Conservation (phyloP, 1,139 yeast species). For the Suhomyces coccinellae region DNA sequence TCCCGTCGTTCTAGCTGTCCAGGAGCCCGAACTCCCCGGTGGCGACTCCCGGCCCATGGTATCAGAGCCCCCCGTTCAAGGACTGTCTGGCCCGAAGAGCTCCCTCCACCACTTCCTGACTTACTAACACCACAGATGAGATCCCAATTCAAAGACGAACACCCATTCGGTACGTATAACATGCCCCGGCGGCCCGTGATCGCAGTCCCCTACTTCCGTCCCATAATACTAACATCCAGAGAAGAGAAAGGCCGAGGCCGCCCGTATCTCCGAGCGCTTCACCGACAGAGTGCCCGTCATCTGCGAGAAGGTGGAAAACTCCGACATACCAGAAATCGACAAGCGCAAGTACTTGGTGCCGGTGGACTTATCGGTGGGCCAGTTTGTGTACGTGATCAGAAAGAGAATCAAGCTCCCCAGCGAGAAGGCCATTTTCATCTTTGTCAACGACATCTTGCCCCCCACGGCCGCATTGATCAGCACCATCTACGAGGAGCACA, state of each 20-base stretch:
- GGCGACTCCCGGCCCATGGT: background rate
- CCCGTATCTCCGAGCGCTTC: conserved; percentile 86
- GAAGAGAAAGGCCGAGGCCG: conserved; percentile 94
- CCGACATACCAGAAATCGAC: conserved; percentile 94
- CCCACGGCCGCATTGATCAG: conserved; percentile 98
- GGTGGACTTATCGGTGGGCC: conserved; percentile 94
- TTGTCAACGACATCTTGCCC: conserved; percentile 93
- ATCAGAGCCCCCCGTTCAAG: no score
- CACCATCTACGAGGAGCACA: conserved; percentile 91
- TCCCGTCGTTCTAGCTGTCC: background rate
- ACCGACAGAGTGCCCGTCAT: conserved; percentile 93
- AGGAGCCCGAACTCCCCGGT: background rate
- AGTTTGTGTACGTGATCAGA: conserved; percentile 94
- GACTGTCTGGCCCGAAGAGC: no score
- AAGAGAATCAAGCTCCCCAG: conserved; percentile 94
- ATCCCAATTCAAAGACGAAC: conserved; percentile 91
- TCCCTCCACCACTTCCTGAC: no score
- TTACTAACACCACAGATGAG: conserved; percentile 51
- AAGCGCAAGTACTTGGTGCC: conserved; percentile 97
- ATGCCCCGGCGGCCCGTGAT: background rate
- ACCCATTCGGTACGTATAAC: conserved; percentile 70
- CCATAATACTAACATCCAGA: conserved; percentile 46
- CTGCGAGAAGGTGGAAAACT: conserved; percentile 96
- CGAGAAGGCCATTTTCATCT: conserved; percentile 96
- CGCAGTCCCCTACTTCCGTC: no score